Percentiles rank a stretch among this genome's conserved stretches.
Conservation (phyloP, 73 alveolate genomes). For the Paramecium sonneborni region DNA sequence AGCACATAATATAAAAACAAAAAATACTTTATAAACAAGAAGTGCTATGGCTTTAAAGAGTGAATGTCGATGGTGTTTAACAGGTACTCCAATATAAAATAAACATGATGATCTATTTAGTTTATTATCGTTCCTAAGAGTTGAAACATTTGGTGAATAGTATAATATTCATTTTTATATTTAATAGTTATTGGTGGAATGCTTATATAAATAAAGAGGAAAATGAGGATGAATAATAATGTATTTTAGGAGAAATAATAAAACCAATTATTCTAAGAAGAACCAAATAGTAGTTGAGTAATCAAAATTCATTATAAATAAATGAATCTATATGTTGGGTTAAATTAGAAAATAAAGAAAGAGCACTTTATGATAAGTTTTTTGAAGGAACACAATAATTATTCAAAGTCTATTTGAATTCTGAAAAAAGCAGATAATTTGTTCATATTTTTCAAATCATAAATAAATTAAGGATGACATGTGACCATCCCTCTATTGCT, state of each 20-base stretch:
- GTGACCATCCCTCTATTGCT: constrained; percentile 54
- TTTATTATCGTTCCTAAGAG: constrained; percentile 27
- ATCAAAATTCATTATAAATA: neutral
- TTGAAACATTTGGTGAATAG: constrained; percentile 59
- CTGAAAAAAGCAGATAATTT: neutral
- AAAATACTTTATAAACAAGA: neutral
- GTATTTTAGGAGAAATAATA: constrained; percentile 18
- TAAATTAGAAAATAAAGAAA: neutral
- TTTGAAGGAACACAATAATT: constrained; percentile 32
- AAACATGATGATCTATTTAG: constrained; percentile 57
- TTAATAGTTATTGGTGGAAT: constrained; percentile 61
- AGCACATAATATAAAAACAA: constrained; percentile 55
- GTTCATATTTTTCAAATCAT: constrained; percentile 51
- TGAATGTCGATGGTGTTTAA: constrained; percentile 55
- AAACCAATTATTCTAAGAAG: constrained; percentile 60
- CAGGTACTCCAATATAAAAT: constrained; percentile 65
- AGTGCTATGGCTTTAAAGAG: constrained; percentile 37
- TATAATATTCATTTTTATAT: neutral
- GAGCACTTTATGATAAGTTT: neutral
- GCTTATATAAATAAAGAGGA: neutral
- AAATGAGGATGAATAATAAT: constrained; percentile 50
- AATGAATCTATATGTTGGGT: constrained; percentile 12
- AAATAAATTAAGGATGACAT: constrained; percentile 52
- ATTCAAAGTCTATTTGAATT: neutral
- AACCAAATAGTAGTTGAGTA: neutral